Evolutionary conservation across 2,329 filamentous ascomycete species (phyloP).

Genomic region (Claviceps digitariae): DNA sequence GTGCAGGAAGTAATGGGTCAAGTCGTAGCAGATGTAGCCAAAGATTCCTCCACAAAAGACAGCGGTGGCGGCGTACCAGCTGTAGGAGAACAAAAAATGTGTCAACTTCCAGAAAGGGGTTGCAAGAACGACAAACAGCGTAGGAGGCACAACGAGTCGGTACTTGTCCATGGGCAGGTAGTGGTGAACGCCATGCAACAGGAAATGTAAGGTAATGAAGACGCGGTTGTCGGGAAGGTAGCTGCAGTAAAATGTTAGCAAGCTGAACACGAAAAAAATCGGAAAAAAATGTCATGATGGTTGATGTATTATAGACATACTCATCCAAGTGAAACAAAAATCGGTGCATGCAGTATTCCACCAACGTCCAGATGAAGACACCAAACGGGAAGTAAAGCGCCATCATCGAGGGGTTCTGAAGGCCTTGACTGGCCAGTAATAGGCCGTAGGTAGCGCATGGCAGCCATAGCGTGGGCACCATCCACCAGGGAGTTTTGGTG

Average conservation of each 20-base stretch:
- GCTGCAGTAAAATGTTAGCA: slow-evolving; percentile 31
- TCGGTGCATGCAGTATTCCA: slow-evolving; percentile 81
- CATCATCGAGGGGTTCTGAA: slow-evolving; percentile 34
- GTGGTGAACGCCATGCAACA: slow-evolving; percentile 94
- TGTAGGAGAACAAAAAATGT: slow-evolving; percentile 65
- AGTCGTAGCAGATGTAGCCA: slow-evolving; percentile 89
- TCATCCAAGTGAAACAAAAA: slow-evolving; percentile 89
- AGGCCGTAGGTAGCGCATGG: slow-evolving; percentile 67
- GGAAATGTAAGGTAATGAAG: slow-evolving; percentile 76
- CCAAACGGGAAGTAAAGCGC: slow-evolving; percentile 56
- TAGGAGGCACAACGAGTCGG: slow-evolving; percentile 90
- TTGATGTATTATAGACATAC: slow-evolving; percentile 41
- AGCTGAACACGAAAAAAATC: background rate
- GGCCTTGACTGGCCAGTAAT: slow-evolving; percentile 47
- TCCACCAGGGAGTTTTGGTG: slow-evolving; percentile 87
- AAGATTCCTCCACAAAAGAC: slow-evolving; percentile 86
- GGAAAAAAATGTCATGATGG: background rate
- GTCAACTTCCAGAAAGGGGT: slow-evolving; percentile 87
- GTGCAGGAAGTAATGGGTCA: slow-evolving; percentile 98
- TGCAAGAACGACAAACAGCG: slow-evolving; percentile 72
- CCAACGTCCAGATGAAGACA: slow-evolving; percentile 69
- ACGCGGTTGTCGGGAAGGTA: slow-evolving; percentile 84
- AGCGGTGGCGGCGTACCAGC: slow-evolving; percentile 69
- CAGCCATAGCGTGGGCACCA: slow-evolving; percentile 73
- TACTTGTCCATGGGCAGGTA: slow-evolving; percentile 99